phyloP scores from a whole-genome alignment of 306 rosid genomes.

The Malus asiatica region DNA sequence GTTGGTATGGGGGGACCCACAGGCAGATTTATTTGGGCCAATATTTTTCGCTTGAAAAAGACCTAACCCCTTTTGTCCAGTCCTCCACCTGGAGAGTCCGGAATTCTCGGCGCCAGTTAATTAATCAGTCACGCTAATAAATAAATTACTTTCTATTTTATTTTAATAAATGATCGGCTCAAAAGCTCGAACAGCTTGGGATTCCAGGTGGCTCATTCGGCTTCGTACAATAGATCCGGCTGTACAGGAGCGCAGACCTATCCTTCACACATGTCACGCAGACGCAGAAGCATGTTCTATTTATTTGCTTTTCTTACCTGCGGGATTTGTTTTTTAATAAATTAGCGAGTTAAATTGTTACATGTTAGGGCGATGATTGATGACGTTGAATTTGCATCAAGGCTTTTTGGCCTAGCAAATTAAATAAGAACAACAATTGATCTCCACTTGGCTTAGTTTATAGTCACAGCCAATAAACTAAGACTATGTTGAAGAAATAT shows the following conservation, averaged over 20 bases:
- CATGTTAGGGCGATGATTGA: fast-evolving
- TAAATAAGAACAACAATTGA: background rate
- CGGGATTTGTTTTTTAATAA: background rate
- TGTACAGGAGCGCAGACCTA: background rate
- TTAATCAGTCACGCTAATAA: background rate
- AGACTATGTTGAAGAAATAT: background rate
- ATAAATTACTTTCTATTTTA: background rate
- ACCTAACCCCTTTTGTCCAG: constrained; percentile 30
- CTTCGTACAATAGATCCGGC: background rate
- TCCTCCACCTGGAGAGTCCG: constrained; percentile 36
- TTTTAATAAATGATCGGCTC: background rate
- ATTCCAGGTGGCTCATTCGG: background rate
- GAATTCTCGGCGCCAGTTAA: constrained; percentile 46
- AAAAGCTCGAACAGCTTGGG: background rate
- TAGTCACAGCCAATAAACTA: background rate
- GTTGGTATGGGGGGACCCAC: background rate
- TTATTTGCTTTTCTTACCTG: constrained; percentile 15
- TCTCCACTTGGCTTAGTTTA: background rate
- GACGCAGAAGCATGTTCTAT: constrained; percentile 21
- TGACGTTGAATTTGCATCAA: background rate
- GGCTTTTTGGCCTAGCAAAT: background rate
- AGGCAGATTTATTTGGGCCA: background rate
- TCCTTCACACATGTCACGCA: background rate
- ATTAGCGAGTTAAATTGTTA: too few relatives aligned
- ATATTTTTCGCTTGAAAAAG: background rate